Conservation (phyloP, 176 grass and related monocot genomes). For the Avena atlantica region DNA sequence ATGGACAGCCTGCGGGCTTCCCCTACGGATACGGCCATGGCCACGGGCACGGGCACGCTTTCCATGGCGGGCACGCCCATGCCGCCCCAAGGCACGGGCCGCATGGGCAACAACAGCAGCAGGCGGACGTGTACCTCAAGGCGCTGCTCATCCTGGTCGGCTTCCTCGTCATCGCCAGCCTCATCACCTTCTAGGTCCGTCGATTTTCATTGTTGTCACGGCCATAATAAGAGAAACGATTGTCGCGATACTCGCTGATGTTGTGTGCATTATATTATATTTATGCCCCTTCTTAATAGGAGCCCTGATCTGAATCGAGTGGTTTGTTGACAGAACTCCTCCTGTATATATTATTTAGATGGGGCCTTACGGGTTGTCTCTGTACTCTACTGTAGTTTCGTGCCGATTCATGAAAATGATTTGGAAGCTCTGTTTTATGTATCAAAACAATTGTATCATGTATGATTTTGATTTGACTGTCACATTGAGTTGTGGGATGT, state of each 20-base stretch:
- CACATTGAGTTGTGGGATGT: not conserved
- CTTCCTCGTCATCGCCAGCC: slow-evolving; percentile 79
- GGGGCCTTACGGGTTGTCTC: not conserved
- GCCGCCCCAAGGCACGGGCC: slow-evolving; percentile 54
- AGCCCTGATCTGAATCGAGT: slow-evolving; percentile 1
- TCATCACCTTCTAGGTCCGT: slow-evolving; percentile 77
- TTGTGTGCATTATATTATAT: slow-evolving; percentile 10
- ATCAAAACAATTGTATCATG: not conserved
- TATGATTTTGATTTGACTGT: not conserved
- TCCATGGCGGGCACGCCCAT: slow-evolving; percentile 58
- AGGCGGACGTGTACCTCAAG: slow-evolving; percentile 86
- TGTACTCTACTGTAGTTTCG: slow-evolving; percentile 25
- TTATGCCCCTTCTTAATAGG: not conserved
- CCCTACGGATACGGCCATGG: slow-evolving; percentile 68
- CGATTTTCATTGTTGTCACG: not conserved
- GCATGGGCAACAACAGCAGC: slow-evolving; percentile 70
- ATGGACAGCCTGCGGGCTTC: slow-evolving; percentile 69
- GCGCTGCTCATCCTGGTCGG: slow-evolving; percentile 81
- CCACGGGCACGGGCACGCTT: slow-evolving; percentile 62
- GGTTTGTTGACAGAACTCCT: slow-evolving; percentile 36
- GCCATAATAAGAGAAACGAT: not conserved
- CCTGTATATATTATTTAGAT: slow-evolving; percentile 52
- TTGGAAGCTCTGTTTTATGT: slow-evolving; percentile 33
- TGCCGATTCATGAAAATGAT: slow-evolving; percentile 34
- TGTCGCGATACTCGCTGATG: not conserved